Base-by-base conservation (phyloP, 1,284 basidiomycete species). In the Ustilago bromivora region DNA sequence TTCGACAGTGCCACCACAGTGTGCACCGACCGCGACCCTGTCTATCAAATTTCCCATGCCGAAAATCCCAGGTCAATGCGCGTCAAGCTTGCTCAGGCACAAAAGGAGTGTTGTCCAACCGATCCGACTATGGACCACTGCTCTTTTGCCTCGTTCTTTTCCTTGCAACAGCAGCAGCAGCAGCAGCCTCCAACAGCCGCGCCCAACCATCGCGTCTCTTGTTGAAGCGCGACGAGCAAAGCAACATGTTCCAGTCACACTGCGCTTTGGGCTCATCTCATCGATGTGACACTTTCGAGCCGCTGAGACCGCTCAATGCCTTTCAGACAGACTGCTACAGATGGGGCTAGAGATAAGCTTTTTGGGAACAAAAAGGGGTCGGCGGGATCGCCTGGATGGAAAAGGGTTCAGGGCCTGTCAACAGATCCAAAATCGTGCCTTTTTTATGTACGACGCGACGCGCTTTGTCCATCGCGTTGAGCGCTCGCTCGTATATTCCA, bases 401-500 rank as follows among this genome's bases (percentile, higher is more conserved):
- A 23, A 55, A 35, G 34, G 53, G 51, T 52, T 32, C 15, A 52
- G 28, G 28, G 32, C 51, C 51, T 51, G 54, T 56, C 31, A 34
- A 32, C 35, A n/a, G 52, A 34, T 56, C 35, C 13, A 38, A n/a
- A 23, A 12, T 40, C 1, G 12, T 28, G 23, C 23, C 23, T 3
- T 28, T 28, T 28, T 28, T 28, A 28, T 28, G 23, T 28, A 28
- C 23, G 23, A 28, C 41, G 36, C 41, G 32, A 56, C 61, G 61
- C 61, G 61, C 40, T 15, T 28, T 62, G 61, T 31, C 32, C 35
- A 32, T 62, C 53, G 43, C 61, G 61, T 62, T 62, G 52, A 62
- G 23, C 47, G 53, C 4, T 28, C 2, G 23, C 23, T 19, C 23
- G 6, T 32, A 17, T n/a, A 3, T 9, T 46, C 8, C 34, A 19